Evolutionary conservation across 2,329 filamentous ascomycete genomes (phyloP).

Genomic region (Aureobasidium sp.): DNA sequence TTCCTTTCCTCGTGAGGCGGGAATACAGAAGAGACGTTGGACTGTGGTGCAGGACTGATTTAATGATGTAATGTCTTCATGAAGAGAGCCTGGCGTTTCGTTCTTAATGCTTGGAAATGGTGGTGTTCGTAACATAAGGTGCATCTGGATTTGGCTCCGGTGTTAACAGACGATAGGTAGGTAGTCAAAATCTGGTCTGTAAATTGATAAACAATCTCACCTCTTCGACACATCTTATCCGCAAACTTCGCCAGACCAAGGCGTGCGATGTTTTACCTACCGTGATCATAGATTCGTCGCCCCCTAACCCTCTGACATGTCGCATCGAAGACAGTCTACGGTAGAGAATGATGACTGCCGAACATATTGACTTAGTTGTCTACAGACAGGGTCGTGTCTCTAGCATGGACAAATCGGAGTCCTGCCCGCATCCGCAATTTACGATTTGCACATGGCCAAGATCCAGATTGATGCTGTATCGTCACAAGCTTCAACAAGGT

Average conservation of each 20-base stretch:
- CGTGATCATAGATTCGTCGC: too few relatives aligned
- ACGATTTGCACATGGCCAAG: too few relatives aligned
- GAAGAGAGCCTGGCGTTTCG: neutral
- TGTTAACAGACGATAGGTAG: neutral
- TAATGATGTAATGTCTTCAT: neutral
- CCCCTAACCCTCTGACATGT: too few relatives aligned
- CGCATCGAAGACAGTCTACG: too few relatives aligned
- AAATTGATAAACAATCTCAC: neutral
- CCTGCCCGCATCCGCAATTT: too few relatives aligned
- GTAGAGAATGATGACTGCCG: too few relatives aligned
- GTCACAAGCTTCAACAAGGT: too few relatives aligned
- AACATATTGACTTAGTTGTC: too few relatives aligned
- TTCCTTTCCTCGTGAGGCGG: slow-evolving; percentile 28
- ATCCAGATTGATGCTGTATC: too few relatives aligned
- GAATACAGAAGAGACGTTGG: slow-evolving; percentile 36
- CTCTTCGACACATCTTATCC: neutral
- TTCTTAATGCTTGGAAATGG: neutral
- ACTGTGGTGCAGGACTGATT: slow-evolving; percentile 28
- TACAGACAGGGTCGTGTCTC: too few relatives aligned
- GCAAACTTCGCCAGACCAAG: neutral
- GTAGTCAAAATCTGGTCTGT: neutral
- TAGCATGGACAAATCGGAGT: too few relatives aligned
- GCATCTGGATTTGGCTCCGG: neutral
- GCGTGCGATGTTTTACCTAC: too few relatives aligned
- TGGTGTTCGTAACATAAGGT: neutral